A percentile compares a stretch with the other conserved stretches of the same genome.
Evolutionary conservation across 305 asterid genomes (phyloP).

Genomic region (Striga hermonthica): DNA sequence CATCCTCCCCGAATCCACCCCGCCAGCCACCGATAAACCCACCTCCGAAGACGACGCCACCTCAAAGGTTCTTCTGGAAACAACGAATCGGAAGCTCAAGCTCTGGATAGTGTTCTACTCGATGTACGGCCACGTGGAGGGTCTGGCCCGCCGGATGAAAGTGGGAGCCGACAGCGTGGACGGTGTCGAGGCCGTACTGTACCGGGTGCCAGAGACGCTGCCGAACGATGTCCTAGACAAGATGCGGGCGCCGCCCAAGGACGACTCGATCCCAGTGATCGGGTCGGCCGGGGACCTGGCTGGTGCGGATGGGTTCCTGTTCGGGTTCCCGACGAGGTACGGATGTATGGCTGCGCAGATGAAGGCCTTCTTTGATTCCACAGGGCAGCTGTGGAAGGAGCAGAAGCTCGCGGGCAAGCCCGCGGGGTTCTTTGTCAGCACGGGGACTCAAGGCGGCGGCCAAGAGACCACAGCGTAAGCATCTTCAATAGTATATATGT

Average conservation of each 20-base stretch:
- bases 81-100: constrained; percentile 39
- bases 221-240: constrained; percentile 52
- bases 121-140: constrained; percentile 91
- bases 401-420: constrained; percentile 85
- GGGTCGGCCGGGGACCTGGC: constrained; percentile 49
- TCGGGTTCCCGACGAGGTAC: constrained; percentile 84
- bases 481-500: not conserved
- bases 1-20: constrained; percentile 36
- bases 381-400: constrained; percentile 72
- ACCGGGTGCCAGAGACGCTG: constrained; percentile 75
- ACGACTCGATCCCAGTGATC: constrained; percentile 66
- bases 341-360: constrained; percentile 91
- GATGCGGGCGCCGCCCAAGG: constrained; percentile 75
- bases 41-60: constrained; percentile 12
- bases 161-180: constrained; percentile 53
- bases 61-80: constrained; percentile 25
- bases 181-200: constrained; percentile 64
- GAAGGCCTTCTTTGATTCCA: constrained; percentile 80
- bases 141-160: constrained; percentile 74
- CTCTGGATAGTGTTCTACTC: constrained; percentile 75
- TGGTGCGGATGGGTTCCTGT: constrained; percentile 70
- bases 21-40: not conserved
- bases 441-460: constrained; percentile 96
- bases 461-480: constrained; percentile 93
- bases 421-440: constrained; percentile 79